Percentiles rank a stretch among this genome's conserved stretches.
Conservation (phyloP, 108 stramenopile genomes). For the Fragilariopsis cylindrus region DNA sequence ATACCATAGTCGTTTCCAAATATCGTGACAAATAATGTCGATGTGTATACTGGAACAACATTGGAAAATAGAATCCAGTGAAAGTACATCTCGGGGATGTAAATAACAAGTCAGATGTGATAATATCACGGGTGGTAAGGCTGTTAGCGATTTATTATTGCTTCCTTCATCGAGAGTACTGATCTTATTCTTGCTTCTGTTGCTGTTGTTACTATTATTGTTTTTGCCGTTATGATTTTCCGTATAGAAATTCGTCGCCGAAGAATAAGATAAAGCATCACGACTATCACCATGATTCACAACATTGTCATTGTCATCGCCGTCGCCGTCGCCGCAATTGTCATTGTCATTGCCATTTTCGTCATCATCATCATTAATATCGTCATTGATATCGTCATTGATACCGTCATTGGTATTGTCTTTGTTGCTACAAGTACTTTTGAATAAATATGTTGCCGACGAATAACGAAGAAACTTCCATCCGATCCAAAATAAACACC, state of each 20-base stretch:
- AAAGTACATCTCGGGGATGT: not conserved
- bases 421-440: not conserved
- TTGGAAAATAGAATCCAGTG: not conserved
- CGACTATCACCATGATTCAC: not conserved
- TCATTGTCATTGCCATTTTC: not conserved
- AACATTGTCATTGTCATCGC: not conserved
- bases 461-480: not conserved
- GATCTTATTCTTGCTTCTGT: not conserved
- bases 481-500: conserved; percentile 16
- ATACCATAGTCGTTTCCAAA: conserved; percentile 51
- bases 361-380: not conserved
- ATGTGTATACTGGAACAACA: not conserved
- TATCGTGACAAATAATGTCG: not conserved
- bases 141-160: not conserved
- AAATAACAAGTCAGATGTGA: conserved; percentile 11
- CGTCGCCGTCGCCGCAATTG: not conserved
- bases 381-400: not conserved
- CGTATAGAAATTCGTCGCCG: too few species aligned
- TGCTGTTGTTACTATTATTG: not conserved
- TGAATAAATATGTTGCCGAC: not conserved
- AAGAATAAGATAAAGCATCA: too few species aligned
- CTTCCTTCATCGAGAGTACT: not conserved
- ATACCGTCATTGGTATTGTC: not conserved
- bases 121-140: not conserved
- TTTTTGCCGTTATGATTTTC: too few species aligned